Percentiles rank a stretch among this genome's conserved stretches.
Conservation (phyloP, 1,139 yeast species). For the Geotrichum aggregatum region DNA sequence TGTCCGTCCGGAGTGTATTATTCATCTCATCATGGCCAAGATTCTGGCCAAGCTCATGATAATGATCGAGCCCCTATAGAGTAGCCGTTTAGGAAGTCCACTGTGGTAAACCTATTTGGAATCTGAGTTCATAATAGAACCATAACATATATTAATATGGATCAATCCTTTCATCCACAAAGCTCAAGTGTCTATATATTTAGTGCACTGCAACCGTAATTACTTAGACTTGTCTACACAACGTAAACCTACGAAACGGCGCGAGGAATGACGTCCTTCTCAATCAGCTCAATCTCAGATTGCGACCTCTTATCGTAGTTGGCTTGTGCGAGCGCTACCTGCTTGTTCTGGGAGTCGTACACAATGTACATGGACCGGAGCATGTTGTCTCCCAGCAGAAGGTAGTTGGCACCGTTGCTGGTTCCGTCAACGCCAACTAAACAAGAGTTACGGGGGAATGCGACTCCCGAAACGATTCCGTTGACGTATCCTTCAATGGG, state of each 20-base stretch:
- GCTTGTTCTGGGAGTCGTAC: slow-evolving; percentile 50
- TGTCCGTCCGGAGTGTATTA: background rate
- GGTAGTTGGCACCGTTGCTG: slow-evolving; percentile 34
- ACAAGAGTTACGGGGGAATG: slow-evolving; percentile 40
- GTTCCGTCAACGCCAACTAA: slow-evolving; percentile 37
- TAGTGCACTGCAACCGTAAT: background rate
- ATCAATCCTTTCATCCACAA: no score
- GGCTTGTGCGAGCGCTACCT: slow-evolving; percentile 53
- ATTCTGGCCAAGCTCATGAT: no score
- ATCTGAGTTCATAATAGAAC: no score
- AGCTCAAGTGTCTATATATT: no score
- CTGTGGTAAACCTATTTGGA: no score
- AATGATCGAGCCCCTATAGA: no score
- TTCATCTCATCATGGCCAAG: no score
- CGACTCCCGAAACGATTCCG: slow-evolving; percentile 32
- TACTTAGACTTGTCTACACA: no score
- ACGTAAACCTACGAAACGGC: background rate
- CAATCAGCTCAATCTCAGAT: slow-evolving; percentile 35
- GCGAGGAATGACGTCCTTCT: slow-evolving; percentile 23
- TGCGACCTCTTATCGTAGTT: slow-evolving; percentile 28
- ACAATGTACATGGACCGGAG: slow-evolving; percentile 53
- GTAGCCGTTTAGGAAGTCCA: no score
- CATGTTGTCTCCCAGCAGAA: slow-evolving; percentile 49
- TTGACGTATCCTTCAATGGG: slow-evolving; percentile 37
- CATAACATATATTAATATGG: no score